Evolutionary conservation across 2,329 filamentous ascomycete genomes (phyloP).

Genomic region (Xylaria sp.): DNA sequence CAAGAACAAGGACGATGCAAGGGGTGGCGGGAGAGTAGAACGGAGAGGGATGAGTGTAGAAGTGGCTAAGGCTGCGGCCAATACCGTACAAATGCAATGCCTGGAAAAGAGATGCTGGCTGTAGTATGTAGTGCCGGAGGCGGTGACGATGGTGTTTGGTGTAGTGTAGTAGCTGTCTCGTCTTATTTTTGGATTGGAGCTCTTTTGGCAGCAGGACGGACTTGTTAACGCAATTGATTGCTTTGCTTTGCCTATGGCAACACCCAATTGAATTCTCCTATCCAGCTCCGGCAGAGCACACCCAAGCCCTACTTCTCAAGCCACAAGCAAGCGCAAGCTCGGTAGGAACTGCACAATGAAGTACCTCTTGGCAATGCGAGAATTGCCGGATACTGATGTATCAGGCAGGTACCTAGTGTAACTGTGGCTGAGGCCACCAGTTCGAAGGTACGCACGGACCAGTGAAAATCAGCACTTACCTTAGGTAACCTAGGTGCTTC

Average conservation of each 20-base stretch:
- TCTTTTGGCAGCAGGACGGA: neutral
- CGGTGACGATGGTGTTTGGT: neutral
- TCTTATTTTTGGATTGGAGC: neutral
- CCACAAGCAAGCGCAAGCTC: neutral
- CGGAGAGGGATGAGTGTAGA: neutral
- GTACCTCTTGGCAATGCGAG: too few relatives aligned
- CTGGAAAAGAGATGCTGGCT: neutral
- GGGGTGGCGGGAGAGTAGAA: neutral
- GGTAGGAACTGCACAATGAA: neutral
- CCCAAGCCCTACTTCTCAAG: conserved; percentile 2
- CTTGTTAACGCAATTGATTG: conserved; percentile 11
- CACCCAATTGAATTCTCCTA: conserved; percentile 6
- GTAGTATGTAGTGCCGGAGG: neutral
- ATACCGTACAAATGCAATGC: neutral
- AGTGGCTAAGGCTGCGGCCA: conserved; percentile 9
- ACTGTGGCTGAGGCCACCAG: neutral
- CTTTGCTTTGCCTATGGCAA: neutral
- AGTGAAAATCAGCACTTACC: too few relatives aligned
- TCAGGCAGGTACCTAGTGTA: too few relatives aligned
- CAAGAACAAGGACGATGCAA: neutral
- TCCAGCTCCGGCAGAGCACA: too few relatives aligned
- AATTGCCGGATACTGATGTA: neutral
- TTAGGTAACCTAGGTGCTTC: too few relatives aligned
- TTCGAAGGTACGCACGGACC: too few relatives aligned
- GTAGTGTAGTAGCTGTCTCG: neutral